These are phyloP conservation scores for Phytopythium vexans DNA, from an alignment of 352 stramenopile species.

Conservation along the genomic window DNA sequence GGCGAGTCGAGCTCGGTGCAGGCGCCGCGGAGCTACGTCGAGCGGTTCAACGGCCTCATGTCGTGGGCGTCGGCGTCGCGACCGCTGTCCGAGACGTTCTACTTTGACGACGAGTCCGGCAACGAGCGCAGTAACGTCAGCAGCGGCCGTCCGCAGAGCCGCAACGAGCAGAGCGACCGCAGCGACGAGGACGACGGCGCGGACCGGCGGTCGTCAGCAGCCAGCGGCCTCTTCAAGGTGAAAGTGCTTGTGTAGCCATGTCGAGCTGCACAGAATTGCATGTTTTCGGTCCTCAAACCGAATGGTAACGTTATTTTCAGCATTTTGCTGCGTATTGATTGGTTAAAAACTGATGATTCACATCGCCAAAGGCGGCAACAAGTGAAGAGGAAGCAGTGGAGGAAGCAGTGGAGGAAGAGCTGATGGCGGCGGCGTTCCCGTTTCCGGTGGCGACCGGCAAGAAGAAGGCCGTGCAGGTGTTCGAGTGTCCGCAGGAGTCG, in stretches of 20 bases:
- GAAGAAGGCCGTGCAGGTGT: conserved; percentile 77
- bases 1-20: too few species aligned
- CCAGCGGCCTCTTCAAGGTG: conserved; percentile 56
- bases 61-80: neutral
- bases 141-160: too few species aligned
- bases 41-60: too few species aligned
- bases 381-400: neutral
- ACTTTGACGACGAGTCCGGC: too few species aligned
- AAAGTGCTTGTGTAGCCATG: conserved; percentile 51
- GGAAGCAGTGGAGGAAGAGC: too few species aligned
- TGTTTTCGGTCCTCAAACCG: too few species aligned
- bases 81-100: too few species aligned
- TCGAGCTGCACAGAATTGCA: too few species aligned
- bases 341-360: neutral
- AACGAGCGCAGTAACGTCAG: too few species aligned
- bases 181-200: conserved; percentile 8
- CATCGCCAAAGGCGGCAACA: neutral
- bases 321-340: too few species aligned
- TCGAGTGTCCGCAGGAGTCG: conserved; percentile 66
- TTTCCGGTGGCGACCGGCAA: conserved; percentile 74
- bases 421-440: conserved; percentile 40
- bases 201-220: conserved; percentile 7
- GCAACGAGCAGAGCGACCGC: neutral
- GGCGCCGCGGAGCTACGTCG: too few species aligned
- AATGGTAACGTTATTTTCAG: too few species aligned